Evolutionary conservation across 768 basidiomycete species (phyloP), one percentile per base, ranked within the genome.

Genomic region (Russula brevipes): DNA sequence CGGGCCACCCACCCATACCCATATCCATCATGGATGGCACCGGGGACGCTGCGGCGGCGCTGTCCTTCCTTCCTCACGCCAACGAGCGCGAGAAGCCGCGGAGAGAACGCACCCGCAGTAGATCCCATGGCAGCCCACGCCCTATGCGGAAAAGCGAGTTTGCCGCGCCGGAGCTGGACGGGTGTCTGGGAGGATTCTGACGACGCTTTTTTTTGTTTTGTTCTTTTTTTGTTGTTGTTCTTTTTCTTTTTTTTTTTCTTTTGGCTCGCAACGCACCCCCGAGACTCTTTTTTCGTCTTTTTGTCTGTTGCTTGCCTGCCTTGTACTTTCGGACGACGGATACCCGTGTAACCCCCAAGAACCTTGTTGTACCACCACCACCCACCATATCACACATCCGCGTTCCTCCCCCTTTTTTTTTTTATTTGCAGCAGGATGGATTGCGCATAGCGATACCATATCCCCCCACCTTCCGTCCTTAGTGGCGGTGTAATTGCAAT

Each of bases 101-200:
- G 19, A 42, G 49, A 31, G 61, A 65, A 45, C 60, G 64, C 24
- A 42, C 57, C 30, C 55, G 36, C 4, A 61, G 62, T n/a, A 52
- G 50, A 30, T 19, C 62, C 6, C 57, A 30, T 3, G 60, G 56
- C 2, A 36, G 51, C 35, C 9, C 58, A 6, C 63, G 59, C 19
- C 33, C 52, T n/a, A 14, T 45, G 19, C 46, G 50, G 60, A 50
- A 19, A 39, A 59, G 67, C 61, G 61, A 59, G 54, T 70, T 70
- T 38, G 54, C 69, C 0, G 39, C 41, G 19, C 57, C 68, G 31
- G 61, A 66, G 39, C 61, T 67, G 30, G 65, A 70, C 45, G 71
- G 71, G 5, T 72, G 71, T 45, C 66, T 72, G 2, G 71, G 71
- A 24, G 71, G 71, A 30, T 72, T 72, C 67, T 72, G 57, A 63